Evolutionary conservation across 208 protist species (phyloP), one percentile per base, ranked within the genome.

Genomic region (Phytomonas serpens): DNA sequence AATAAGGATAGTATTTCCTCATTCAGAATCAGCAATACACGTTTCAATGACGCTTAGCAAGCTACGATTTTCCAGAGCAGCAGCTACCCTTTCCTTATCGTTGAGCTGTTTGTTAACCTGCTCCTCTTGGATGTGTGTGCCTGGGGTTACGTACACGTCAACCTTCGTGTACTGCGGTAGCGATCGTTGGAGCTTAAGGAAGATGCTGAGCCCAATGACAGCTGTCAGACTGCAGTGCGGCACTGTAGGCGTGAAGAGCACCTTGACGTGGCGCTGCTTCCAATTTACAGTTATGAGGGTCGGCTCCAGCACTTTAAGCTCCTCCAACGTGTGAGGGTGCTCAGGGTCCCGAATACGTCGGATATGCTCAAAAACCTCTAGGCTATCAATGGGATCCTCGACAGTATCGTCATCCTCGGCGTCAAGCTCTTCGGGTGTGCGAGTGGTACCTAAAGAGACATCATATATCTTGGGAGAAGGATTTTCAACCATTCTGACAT

Each of bases 41-140:
- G 83, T 87, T 66, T 96, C 88, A 27, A 97, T 84, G 11, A 96
- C 81, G 32, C 79, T 77, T 31, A 98, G 71, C 38, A 99, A 69
- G 71, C 90, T 91, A 9, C 73, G 76, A 72, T 99, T 99, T 73
- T 99, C 98, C 67, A 99, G 85, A 37, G 98, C 98, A 5, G 98
- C 98, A 5, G 96, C 93, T 19, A 99, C 97, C 40, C 98, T 77
- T 82, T 99, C 98, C 84, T 99, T 99, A 78, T 99, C 98, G 72
- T 98, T 98, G 7, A 99, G 91, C 81, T 99, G 98, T 83, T 99
- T 99, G 78, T 99, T 99, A 52, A 99, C 97, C 73, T 93, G 87
- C 77, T 94, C 87, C 79, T 98, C 97, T 72, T 97, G 91, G 30
- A 96, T 80, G 77, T 99, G 97, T 7, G 96, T 91, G 40, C 98